phyloP scores from a whole-genome alignment of 2,329 filamentous ascomycete genomes.

The Aspergillus costaricaensis region DNA sequence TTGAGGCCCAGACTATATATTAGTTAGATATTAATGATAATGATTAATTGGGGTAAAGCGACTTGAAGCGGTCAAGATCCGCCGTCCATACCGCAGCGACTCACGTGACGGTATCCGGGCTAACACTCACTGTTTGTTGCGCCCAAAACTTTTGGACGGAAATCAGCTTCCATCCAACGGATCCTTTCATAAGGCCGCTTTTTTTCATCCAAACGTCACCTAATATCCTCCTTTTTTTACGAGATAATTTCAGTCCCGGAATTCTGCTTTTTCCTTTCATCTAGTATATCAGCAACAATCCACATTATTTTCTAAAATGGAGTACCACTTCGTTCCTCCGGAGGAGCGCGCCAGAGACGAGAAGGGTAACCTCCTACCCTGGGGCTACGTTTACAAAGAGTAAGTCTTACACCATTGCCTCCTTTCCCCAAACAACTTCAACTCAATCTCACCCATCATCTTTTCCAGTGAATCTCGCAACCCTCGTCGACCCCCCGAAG shows the following conservation, averaged over 20 bases:
- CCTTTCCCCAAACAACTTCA: background rate
- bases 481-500: slow-evolving; percentile 57
- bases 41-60: no score
- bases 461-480: slow-evolving; percentile 48
- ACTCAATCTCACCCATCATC: slow-evolving; percentile 27
- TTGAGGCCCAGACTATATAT: no score
- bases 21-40: no score
- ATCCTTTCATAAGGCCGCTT: background rate
- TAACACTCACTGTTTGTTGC: slow-evolving; percentile 27
- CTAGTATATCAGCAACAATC: background rate
- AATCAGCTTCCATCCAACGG: background rate
- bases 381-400: slow-evolving; percentile 65
- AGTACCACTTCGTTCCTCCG: slow-evolving; percentile 66
- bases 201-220: background rate
- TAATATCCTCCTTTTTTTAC: background rate
- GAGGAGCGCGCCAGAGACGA: slow-evolving; percentile 63
- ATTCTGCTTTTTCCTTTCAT: background rate
- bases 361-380: slow-evolving; percentile 62
- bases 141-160: slow-evolving; percentile 25
- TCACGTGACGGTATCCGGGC: slow-evolving; percentile 28
- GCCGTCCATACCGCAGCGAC: slow-evolving; percentile 1
- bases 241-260: no score
- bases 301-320: slow-evolving; percentile 46
- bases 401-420: slow-evolving; percentile 43
- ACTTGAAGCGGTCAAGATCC: background rate